These are phyloP conservation scores for Teratosphaeria epicoccoides DNA, from an alignment of 2,329 filamentous ascomycete species.

Conservation along the genomic window DNA sequence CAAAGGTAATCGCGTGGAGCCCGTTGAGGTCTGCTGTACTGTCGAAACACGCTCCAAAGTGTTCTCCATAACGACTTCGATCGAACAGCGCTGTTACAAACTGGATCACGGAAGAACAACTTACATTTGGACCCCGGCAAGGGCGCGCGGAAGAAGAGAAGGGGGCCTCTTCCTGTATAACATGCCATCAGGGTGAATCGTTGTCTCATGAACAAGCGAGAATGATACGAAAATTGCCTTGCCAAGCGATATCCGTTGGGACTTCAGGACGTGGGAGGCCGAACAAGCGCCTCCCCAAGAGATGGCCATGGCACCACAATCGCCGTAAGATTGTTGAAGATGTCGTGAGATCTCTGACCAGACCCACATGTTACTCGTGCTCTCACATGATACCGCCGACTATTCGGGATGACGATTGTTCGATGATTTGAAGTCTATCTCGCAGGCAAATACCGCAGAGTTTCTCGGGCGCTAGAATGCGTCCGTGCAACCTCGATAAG, in stretches of 20 bases:
- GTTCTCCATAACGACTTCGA: conserved; percentile 1
- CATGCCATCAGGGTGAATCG: neutral
- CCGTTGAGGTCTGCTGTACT: conserved; percentile 7
- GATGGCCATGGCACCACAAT: neutral
- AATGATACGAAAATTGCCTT: neutral
- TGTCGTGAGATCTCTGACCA: neutral
- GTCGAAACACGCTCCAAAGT: conserved; percentile 6
- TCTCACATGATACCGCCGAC: neutral
- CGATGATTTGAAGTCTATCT: too few species aligned
- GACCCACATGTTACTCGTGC: neutral
- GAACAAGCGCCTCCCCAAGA: neutral
- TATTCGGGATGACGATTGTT: too few species aligned
- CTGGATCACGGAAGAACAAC: neutral
- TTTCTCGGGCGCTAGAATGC: too few species aligned
- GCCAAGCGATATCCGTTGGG: neutral
- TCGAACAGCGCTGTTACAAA: neutral
- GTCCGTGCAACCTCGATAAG: too few species aligned
- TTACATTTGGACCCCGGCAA: neutral
- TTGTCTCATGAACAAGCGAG: neutral
- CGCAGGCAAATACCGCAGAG: too few species aligned
- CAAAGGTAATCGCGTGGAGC: conserved; percentile 20
- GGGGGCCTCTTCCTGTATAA: neutral
- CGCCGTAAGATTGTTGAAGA: neutral
- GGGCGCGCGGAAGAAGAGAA: neutral
- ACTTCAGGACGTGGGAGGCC: neutral